A percentile compares a stretch with the other conserved stretches of the same genome.
These are phyloP conservation scores for Cajanus cajan DNA, from an alignment of 306 rosid species.

Conservation along the genomic window DNA sequence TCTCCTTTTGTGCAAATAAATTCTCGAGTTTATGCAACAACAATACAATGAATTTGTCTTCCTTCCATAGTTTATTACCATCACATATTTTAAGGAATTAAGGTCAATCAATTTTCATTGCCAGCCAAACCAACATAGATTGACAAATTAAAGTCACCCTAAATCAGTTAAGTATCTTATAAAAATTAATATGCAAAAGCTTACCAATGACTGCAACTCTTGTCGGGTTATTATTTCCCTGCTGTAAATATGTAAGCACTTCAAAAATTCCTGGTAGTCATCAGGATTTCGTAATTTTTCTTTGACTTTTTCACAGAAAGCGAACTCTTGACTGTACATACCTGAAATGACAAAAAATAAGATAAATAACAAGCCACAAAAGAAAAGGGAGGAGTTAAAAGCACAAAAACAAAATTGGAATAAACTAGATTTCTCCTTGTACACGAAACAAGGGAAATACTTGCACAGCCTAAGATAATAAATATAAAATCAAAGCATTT, in stretches of 20 bases:
- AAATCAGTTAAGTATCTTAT: not conserved
- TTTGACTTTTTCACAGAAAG: constrained; percentile 88
- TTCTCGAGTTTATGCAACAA: not conserved
- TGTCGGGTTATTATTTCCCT: constrained; percentile 85
- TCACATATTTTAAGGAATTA: not conserved
- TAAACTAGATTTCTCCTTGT: not conserved
- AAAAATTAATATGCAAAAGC: constrained; percentile 12
- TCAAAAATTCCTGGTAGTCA: constrained; percentile 93
- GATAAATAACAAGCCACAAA: constrained; percentile 20
- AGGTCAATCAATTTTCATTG: not conserved
- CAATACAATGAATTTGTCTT: not conserved
- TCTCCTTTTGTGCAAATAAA: not conserved
- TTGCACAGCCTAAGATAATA: constrained; percentile 1
- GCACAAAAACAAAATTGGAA: constrained; percentile 10
- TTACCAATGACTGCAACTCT: constrained; percentile 89
- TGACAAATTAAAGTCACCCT: not conserved
- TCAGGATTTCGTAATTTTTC: constrained; percentile 81
- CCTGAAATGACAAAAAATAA: constrained; percentile 49
- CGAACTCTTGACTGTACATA: constrained; percentile 74
- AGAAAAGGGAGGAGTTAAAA: not conserved
- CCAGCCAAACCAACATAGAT: not conserved
- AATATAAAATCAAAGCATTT: constrained; percentile 17
- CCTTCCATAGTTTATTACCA: not conserved
- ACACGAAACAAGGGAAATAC: constrained; percentile 28
- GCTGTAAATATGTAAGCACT: constrained; percentile 93